A percentile compares a stretch with the other conserved stretches of the same genome.
Evolutionary conservation across 345 rosid species (phyloP).

Genomic region (Populus davidiana): DNA sequence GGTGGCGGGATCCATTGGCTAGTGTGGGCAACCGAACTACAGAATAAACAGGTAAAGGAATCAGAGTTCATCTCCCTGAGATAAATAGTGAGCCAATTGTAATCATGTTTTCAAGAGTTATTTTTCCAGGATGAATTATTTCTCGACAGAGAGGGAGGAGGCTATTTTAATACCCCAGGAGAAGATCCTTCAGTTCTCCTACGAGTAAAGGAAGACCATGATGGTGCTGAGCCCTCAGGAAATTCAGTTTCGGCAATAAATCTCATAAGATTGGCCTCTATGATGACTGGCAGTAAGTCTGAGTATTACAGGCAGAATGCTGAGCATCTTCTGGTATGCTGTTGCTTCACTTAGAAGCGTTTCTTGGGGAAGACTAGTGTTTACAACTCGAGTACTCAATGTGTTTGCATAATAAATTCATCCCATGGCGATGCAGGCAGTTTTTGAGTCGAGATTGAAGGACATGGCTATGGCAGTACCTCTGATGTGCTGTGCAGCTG

Average conservation of each 20-base stretch:
- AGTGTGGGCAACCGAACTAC: constrained; percentile 78
- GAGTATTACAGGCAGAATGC: constrained; percentile 55
- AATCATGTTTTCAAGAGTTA: background rate
- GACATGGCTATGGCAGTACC: constrained; percentile 89
- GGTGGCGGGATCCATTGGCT: constrained; percentile 69
- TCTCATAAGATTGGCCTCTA: constrained; percentile 74
- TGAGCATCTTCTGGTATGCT: constrained; percentile 68
- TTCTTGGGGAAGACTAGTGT: background rate
- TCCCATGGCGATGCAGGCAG: constrained; percentile 48
- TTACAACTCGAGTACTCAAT: background rate
- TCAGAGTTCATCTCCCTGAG: background rate
- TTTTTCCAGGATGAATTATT: constrained; percentile 74
- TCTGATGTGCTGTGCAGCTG: constrained; percentile 86
- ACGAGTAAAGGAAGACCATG: constrained; percentile 94
- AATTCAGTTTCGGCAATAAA: constrained; percentile 85
- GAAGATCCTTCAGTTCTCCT: constrained; percentile 88
- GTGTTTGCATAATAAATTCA: background rate
- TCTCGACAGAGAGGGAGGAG: constrained; percentile 88
- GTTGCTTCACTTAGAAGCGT: background rate
- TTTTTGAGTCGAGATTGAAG: constrained; percentile 69
- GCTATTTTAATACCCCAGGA: constrained; percentile 80
- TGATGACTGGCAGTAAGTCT: constrained; percentile 54
- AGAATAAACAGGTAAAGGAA: constrained; percentile 63
- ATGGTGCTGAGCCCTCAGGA: constrained; percentile 97
- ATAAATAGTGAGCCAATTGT: background rate